Percentiles rank a stretch among this genome's conserved stretches.
phyloP scores from a whole-genome alignment of 345 rosid genomes.

The Sapria himalayana region DNA sequence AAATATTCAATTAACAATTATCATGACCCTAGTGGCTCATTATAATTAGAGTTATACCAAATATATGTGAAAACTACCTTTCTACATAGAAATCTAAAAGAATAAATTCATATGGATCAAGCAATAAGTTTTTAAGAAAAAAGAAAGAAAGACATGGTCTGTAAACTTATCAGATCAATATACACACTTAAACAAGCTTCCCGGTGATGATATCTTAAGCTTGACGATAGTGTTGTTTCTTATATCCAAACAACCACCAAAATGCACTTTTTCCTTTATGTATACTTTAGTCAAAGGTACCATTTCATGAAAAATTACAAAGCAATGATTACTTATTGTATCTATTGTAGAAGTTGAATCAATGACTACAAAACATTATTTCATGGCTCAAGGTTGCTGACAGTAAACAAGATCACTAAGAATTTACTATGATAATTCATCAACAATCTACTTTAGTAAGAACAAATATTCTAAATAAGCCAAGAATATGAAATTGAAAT shows the following conservation, averaged over 20 bases:
- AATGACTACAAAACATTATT: conserved; percentile 3
- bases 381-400: conserved; percentile 4
- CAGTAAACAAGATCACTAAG: conserved; percentile 1
- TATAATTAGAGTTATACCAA: too few species aligned
- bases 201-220: neutral
- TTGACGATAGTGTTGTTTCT: neutral
- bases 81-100: neutral
- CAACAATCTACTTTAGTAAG: neutral
- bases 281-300: too few species aligned
- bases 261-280: too few species aligned
- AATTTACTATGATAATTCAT: conserved; percentile 3
- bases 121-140: neutral
- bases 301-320: too few species aligned
- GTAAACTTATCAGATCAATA: conserved; percentile 3
- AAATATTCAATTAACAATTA: too few species aligned
- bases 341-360: conserved; percentile 6
- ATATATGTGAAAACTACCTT: neutral
- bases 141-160: neutral
- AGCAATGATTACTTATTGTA: too few species aligned
- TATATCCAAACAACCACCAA: too few species aligned
- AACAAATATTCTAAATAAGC: neutral
- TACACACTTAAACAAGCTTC: conserved; percentile 1
- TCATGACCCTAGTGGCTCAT: neutral
- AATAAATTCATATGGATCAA: too few species aligned
- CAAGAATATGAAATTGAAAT: neutral